Conservation (phyloP, 2,329 filamentous ascomycete genomes). For the Emydomyces testavorans region DNA sequence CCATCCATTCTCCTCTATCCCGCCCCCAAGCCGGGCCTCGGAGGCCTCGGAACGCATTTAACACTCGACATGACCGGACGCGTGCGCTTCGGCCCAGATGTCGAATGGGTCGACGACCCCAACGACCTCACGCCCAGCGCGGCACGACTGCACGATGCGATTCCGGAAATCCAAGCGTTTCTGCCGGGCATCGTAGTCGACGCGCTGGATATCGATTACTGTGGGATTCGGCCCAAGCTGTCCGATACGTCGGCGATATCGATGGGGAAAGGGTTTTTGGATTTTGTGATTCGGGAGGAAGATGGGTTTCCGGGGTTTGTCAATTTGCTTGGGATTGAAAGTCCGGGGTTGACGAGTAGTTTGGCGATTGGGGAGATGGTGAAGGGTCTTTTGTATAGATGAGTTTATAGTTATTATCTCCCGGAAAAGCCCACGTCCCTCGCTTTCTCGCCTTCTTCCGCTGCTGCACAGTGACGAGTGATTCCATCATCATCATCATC, state of each 20-base stretch:
- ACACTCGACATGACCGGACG: slow-evolving; percentile 79
- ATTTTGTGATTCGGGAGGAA: slow-evolving; percentile 72
- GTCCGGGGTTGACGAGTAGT: slow-evolving; percentile 76
- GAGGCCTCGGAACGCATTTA: slow-evolving; percentile 85
- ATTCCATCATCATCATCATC: too few species aligned
- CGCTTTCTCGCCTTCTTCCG: too few species aligned
- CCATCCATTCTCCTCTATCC: slow-evolving; percentile 75
- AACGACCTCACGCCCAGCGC: slow-evolving; percentile 57
- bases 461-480: too few species aligned
- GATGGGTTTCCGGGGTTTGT: slow-evolving; percentile 71
- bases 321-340: slow-evolving; percentile 86
- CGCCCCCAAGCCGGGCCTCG: slow-evolving; percentile 67
- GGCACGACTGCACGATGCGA: slow-evolving; percentile 51
- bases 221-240: slow-evolving; percentile 83
- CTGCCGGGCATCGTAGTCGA: slow-evolving; percentile 59
- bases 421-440: too few species aligned
- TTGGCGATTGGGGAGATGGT: slow-evolving; percentile 44
- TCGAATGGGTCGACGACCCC: slow-evolving; percentile 75
- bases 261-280: slow-evolving; percentile 55
- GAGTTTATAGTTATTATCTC: too few species aligned
- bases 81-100: slow-evolving; percentile 84
- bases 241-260: slow-evolving; percentile 46
- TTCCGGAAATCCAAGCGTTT: slow-evolving; percentile 66
- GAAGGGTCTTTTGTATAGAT: slow-evolving; percentile 13
- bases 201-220: slow-evolving; percentile 69